Conservation (phyloP, 176 grass and related monocot species). For the Poa pratensis region DNA sequence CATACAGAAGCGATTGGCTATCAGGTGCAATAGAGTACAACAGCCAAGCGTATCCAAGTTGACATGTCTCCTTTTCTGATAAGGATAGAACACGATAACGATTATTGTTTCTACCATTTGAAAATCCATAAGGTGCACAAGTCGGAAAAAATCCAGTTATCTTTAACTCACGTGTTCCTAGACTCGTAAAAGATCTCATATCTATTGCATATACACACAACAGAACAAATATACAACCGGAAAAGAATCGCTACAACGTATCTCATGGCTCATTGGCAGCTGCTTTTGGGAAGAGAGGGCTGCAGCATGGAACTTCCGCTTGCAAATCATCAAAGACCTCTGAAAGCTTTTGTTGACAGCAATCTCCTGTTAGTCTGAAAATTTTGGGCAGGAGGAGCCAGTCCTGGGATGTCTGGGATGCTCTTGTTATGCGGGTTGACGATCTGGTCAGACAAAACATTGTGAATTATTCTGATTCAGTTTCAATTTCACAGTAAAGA, state of each 20-base stretch:
- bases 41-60: background rate
- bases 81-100: background rate
- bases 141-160: background rate
- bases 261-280: slow-evolving; percentile 7
- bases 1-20: background rate
- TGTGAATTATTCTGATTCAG: background rate
- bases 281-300: slow-evolving; percentile 13
- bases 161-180: background rate
- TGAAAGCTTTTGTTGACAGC: slow-evolving; percentile 58
- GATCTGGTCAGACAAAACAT: slow-evolving; percentile 60
- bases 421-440: slow-evolving; percentile 84
- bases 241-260: slow-evolving; percentile 57
- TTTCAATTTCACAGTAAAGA: background rate
- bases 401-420: slow-evolving; percentile 86
- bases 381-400: slow-evolving; percentile 91
- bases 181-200: slow-evolving; percentile 30
- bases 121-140: background rate
- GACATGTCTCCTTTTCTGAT: background rate
- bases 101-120: background rate
- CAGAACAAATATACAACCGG: slow-evolving; percentile 56
- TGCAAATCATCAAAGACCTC: slow-evolving; percentile 51
- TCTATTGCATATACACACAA: slow-evolving; percentile 57
- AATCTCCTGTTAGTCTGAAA: slow-evolving; percentile 67
- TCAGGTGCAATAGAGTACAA: background rate
- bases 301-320: slow-evolving; percentile 17